Evolutionary conservation across 1,284 basidiomycete species (phyloP).

Genomic region (Phellinidium pouzarii): DNA sequence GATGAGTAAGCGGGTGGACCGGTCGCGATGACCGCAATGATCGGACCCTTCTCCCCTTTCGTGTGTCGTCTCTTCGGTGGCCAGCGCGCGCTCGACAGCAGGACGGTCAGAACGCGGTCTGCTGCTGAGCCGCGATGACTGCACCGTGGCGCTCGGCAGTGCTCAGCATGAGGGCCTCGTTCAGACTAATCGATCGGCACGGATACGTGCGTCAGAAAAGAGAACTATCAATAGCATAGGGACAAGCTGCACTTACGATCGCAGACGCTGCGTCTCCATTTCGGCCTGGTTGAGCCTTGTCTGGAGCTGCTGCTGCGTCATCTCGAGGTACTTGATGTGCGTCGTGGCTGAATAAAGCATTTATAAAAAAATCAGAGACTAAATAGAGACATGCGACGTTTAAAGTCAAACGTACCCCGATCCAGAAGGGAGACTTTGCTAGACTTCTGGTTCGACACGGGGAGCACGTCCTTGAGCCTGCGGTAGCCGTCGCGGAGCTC

Average conservation of each 20-base stretch:
- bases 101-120: slow-evolving; percentile 40
- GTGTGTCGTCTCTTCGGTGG: slow-evolving; percentile 17
- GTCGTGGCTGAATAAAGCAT: slow-evolving; percentile 57
- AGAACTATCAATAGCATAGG: slow-evolving; percentile 11
- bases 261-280: slow-evolving; percentile 67
- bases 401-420: slow-evolving; percentile 64
- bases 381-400: slow-evolving; percentile 12
- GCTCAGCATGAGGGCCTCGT: slow-evolving; percentile 79
- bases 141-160: slow-evolving; percentile 63
- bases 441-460: slow-evolving; percentile 79
- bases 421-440: slow-evolving; percentile 84
- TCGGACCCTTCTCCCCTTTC: too few species aligned
- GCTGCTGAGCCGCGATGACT: slow-evolving; percentile 42
- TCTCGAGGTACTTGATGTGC: slow-evolving; percentile 75
- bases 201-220: background rate
- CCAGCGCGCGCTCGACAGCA: too few species aligned
- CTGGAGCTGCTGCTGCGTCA: slow-evolving; percentile 65
- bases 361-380: slow-evolving; percentile 4
- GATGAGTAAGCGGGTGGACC: background rate
- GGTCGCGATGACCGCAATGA: slow-evolving; percentile 5
- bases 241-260: slow-evolving; percentile 36
- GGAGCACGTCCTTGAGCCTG: slow-evolving; percentile 78
- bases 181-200: slow-evolving; percentile 54
- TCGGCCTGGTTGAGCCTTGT: slow-evolving; percentile 67
- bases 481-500: slow-evolving; percentile 84